Percentiles rank a stretch among this genome's conserved stretches.
Conservation (phyloP, 805 yeast species). For the Wickerhamomyces rabaulensis region DNA sequence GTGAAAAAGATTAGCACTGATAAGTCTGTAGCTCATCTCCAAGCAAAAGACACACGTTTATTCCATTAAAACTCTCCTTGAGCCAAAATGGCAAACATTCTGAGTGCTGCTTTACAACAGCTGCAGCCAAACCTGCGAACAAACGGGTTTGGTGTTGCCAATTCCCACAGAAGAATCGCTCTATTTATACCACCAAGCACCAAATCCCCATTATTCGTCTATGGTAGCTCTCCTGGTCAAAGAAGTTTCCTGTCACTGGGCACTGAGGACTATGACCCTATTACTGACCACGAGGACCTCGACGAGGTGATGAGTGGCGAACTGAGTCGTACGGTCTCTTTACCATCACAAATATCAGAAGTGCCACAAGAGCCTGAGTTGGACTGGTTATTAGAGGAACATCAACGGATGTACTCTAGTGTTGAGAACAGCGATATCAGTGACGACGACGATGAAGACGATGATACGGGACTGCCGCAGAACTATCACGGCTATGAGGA, state of each 20-base stretch:
- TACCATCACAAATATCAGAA: conserved; percentile 36
- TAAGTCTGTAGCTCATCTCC: neutral
- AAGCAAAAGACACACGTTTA: neutral
- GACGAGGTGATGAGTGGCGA: conserved; percentile 30
- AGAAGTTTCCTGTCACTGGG: conserved; percentile 36
- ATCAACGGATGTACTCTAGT: conserved; percentile 32
- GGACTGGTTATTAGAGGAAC: conserved; percentile 36
- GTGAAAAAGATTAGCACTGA: neutral
- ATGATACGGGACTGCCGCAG: conserved; percentile 3
- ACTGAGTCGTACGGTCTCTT: conserved; percentile 34
- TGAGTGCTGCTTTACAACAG: conserved; percentile 20
- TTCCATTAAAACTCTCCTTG: too few relatives aligned
- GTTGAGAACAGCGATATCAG: conserved; percentile 18
- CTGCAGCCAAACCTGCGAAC: conserved; percentile 34
- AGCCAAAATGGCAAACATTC: conserved; percentile 3
- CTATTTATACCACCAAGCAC: conserved; percentile 36
- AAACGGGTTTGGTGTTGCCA: conserved; percentile 37
- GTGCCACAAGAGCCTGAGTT: conserved; percentile 28
- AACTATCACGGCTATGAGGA: conserved; percentile 23
- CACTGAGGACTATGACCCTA: conserved; percentile 30
- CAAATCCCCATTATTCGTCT: conserved; percentile 33
- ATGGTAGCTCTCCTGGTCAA: conserved; percentile 27
- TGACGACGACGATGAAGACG: conserved; percentile 12
- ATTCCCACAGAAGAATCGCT: conserved; percentile 33
- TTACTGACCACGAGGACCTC: conserved; percentile 23